Evolutionary conservation across 352 stramenopile genomes (phyloP), one percentile per base, ranked within the genome.

Genomic region (Halophytophthora batemanensis): DNA sequence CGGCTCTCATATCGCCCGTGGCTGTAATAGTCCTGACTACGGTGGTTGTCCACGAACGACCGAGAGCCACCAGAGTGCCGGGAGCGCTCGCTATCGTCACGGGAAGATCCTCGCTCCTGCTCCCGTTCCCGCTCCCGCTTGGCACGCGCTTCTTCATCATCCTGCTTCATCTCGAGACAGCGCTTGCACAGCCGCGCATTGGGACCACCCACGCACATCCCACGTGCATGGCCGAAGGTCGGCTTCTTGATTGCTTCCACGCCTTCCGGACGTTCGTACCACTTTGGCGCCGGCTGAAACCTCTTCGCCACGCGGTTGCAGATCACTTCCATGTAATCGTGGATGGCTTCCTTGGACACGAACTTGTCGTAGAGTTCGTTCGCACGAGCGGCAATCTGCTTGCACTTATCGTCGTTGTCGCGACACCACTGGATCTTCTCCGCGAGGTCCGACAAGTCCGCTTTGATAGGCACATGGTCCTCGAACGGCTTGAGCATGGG

Each of bases 391-490:
- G 93, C 96, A 65, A 99, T 99, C 61, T 96, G 61, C 34, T 74
- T 70, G 64, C 97, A 99, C 65, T 98, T 88, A 31, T 95, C 95
- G 71, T 99, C 97, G 62, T 99, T 94, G 18, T 96, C 74, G 45
- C 96, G 89, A 65, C 96, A 99, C 96, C 96, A 99, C 49, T 90
- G 71, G 59, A 99, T 98, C 70, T 98, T 98, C 61, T 99, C 96
- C 31, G 96, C 91, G 15, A 99, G 83, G 75, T 99, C 96, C 17
- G 92, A 98, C 18, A 99, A 69, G 65, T 99, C 97, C 2, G 78
- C 80, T 45, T 98, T 97, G 10, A 99, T 86, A 1, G 96, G 96
- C 44, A 99, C 88, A 66, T 99, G 97, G 60, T 99, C 97, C 41
- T 98, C 83, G 61, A 97, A 98, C 12, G 96, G 96, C 65, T 86